Base-by-base conservation (phyloP, 805 yeast species). In the Saccharomycopsis synnaedendra region DNA sequence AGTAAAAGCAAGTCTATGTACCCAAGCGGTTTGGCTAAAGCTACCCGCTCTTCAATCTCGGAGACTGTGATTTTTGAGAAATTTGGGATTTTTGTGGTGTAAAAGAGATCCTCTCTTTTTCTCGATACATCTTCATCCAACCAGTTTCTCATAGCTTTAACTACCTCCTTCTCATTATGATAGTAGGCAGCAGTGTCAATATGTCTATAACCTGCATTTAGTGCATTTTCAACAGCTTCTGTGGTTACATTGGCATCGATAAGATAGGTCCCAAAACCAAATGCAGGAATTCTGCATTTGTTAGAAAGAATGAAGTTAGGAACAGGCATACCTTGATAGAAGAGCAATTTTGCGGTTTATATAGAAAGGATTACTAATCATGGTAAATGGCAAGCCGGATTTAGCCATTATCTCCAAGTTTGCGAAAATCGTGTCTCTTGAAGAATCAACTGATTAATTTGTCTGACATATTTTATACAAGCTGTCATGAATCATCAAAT, bases 1-100 rank as follows among this genome's bases (percentile, higher is more conserved):
- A 85, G 78, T 56, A 85, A 66, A 41, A 81, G 63, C 50, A 85
- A 64, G 58, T 86, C 95, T 51, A 85, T 82, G 58, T 83, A 85
- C 10, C 69, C 74, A 44, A 85, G 60, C 8, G 11, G 33, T 9
- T 44, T 44, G 37, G 43, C 19, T 33, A 11, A 42, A 3, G 40
- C 30, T 29, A 5, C 32, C 41, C 27, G 34, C 44, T 19, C 44
- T 27, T 66, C 71, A 38, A 68, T 64, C 48, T 8, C 36, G 10
- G 8, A 9, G 36, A 34, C n/a, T n/a, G 8, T 34, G 36, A 34
- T 8, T 34, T 9, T 8, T 34, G 36, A n/a, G 42, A 70, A 67
- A 56, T 80, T 75, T 88, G 89, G 82, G 27, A 84, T 58, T 58
- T 85, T 85, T 4, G 93, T 80, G 7, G 86, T 80, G 62, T 82